Base-by-base conservation (phyloP, 116 monocot genomes). In the Trichopus zeylanicus region DNA sequence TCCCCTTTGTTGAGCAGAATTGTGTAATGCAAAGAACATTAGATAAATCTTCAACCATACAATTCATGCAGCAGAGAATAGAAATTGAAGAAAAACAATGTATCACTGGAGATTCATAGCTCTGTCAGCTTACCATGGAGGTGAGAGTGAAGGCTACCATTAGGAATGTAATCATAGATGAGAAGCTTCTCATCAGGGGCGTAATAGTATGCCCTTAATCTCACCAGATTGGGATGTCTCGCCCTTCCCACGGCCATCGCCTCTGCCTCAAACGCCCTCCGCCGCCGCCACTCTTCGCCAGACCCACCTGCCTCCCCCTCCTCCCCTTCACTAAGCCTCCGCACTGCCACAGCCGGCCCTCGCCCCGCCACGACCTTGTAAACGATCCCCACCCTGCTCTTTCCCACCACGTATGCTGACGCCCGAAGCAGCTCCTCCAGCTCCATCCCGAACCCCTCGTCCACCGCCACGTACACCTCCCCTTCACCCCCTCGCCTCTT, bases 171-270 rank as follows among this genome's bases (percentile, higher is more conserved):
- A 26, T 94, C 94, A 62, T 89, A 94, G 64, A 89, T 83, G 18
- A 94, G 82, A 12, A 94, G 71, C 78, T 85, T 89, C 80, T 94
- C 89, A 54, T 89, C 94, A 23, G 86, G 89, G 5, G 94, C 94
- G 62, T 86, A 94, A 51, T 94, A 94, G 71, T 86, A 94, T 27
- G 94, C 94, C n/a, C 78, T 69, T 37, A 94, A 70, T 9, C 69
- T 53, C 15, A 86, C 89, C 18, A 94, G 68, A 59, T 94, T 94
- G 0, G 83, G 80, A 46, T 94, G 94, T 39, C 39, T 78, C 12
- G 73, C 86, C 4, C 82, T 69, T 7, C 86, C 88, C 15, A 94
- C 83, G 13, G 75, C 75, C 55, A 62, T 67, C 1, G 86, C 89
- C 75, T 89, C 94, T 0, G 86, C n/a, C 66, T 94, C 94, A 62